phyloP scores from a whole-genome alignment of 768 basidiomycete genomes.

The Suillus hirtellus region DNA sequence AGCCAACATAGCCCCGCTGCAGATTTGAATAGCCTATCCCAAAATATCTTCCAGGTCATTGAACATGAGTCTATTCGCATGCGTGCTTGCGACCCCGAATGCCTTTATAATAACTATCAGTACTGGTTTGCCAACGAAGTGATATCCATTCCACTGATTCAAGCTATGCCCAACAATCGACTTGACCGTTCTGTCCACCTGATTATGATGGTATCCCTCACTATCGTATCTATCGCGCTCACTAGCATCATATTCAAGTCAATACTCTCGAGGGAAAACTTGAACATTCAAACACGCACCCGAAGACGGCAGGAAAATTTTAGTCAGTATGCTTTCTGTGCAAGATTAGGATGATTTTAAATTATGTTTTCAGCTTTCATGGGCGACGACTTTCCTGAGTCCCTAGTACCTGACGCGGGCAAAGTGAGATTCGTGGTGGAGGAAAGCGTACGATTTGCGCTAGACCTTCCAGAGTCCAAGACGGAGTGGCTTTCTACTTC shows the following conservation, averaged over 20 bases:
- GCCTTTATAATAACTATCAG: not conserved
- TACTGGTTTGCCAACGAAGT: not conserved
- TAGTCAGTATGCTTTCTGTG: not conserved
- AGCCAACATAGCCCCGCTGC: not conserved
- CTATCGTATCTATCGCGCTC: not conserved
- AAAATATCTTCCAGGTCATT: not conserved
- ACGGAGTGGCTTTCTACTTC: not conserved
- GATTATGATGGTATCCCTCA: not conserved
- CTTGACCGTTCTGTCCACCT: not conserved
- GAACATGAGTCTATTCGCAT: not conserved
- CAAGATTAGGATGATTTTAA: not conserved
- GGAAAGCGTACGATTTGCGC: not conserved
- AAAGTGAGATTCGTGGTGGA: not conserved
- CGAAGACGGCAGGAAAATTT: not conserved
- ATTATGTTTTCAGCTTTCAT: not conserved
- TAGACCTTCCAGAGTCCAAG: not conserved
- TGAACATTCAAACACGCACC: not conserved
- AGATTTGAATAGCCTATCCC: not conserved
- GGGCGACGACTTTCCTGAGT: not conserved
- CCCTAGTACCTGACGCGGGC: not conserved
- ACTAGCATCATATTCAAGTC: not conserved
- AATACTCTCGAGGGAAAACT: not conserved
- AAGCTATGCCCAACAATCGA: not conserved
- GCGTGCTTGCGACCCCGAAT: not conserved
- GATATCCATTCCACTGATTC: not conserved